Evolutionary conservation across 805 yeast genomes (phyloP).

Genomic region (Saccharomycopsis fodiens): DNA sequence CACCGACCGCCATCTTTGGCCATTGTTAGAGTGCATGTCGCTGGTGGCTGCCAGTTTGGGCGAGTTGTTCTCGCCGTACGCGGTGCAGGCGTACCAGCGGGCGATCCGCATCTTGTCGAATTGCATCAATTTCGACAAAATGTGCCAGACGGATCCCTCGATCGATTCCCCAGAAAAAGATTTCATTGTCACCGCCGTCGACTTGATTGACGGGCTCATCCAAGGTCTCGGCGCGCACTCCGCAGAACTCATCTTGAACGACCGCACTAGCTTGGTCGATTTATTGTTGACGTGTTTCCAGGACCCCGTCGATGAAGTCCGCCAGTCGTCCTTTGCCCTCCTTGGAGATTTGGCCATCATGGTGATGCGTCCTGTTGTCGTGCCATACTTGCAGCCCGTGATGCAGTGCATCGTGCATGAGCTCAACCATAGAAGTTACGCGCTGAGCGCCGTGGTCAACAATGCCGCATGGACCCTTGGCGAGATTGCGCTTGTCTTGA

Average conservation of each 20-base stretch:
- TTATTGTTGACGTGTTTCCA: conserved; percentile 62
- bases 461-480: conserved; percentile 95
- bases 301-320: conserved; percentile 77
- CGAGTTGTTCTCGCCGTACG: conserved; percentile 79
- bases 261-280: conserved; percentile 40
- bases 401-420: conserved; percentile 65
- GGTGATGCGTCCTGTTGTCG: conserved; percentile 38
- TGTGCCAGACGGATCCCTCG: conserved; percentile 56
- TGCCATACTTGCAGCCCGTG: conserved; percentile 42
- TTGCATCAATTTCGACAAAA: conserved; percentile 60
- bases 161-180: conserved; percentile 81
- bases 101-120: conserved; percentile 61
- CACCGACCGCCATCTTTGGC: conserved; percentile 82
- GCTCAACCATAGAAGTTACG: conserved; percentile 43
- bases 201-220: conserved; percentile 83
- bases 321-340: conserved; percentile 86
- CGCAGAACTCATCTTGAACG: conserved; percentile 42
- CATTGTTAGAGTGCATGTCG: conserved; percentile 87
- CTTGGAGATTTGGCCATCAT: conserved; percentile 81
- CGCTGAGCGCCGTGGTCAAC: conserved; percentile 59
- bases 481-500: conserved; percentile 62
- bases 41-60: conserved; percentile 85
- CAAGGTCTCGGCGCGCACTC: conserved; percentile 75
- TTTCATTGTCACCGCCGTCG: conserved; percentile 81
- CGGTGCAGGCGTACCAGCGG: conserved; percentile 76